Evolutionary conservation across 805 yeast species (phyloP), one percentile per base, ranked within the genome.

Genomic region (Diddensiella caesifluorescens): DNA sequence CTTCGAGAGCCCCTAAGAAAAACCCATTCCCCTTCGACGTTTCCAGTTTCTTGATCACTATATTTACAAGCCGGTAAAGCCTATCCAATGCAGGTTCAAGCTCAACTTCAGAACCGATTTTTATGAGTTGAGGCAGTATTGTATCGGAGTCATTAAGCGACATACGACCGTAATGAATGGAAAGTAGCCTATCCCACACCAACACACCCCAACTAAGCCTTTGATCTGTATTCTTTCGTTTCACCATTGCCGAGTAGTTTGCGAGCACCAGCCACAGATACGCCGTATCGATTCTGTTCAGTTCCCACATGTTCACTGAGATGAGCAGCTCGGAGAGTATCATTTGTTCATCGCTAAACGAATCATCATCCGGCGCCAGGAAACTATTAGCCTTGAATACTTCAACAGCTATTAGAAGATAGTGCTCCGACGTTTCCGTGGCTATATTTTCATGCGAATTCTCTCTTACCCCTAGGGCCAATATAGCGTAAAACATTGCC

Each of bases 191-290:
- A 28, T 54, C 58, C 52, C 53, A 53, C 9, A 41, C 46, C 40
- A 44, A 47, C 15, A 54, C 22, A n/a, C 52, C 47, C 57, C 58
- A 53, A 52, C 53, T 46, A 15, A 52, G 40, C n/a, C 54, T 41
- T n/a, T 52, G 48, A 10, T 27, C 7, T 5, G 35, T 9, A 5
- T 34, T 31, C 6, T 30, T 38, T 13, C 35, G 44, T 20, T 38
- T 37, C 23, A 13, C 20, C 4, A 6, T 16, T 5, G 37, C 21
- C 22, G 19, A 9, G 32, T 54, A 47, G 4, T 44, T 41, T 2
- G 53, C 50, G 18, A 45, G 43, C 2, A 46, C 25, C n/a, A 53
- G 35, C 57, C 59, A 56, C 10, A 52, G 37, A 43, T 53, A 35
- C 4, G 56, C 49, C 3, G 51, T 47, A 2, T 55, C 46, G 2